Conservation (phyloP, 2,329 filamentous ascomycete genomes). For the Thelonectria blattea region DNA sequence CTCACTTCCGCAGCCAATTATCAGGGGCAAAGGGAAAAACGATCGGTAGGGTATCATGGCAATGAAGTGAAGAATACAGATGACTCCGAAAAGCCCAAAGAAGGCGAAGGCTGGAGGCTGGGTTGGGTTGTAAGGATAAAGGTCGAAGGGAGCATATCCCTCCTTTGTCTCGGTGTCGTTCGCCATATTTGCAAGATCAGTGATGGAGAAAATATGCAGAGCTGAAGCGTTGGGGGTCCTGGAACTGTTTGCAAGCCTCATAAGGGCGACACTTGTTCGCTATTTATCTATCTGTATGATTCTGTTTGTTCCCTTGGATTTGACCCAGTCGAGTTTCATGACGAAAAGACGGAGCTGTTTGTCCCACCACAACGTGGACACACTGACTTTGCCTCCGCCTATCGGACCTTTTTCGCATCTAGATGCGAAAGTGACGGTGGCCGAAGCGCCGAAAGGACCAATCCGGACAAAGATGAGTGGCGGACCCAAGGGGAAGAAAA, state of each 20-base stretch:
- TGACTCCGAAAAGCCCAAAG: constrained; percentile 41
- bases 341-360: not conserved
- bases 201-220: not conserved
- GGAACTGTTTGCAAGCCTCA: not conserved
- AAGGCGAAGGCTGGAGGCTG: constrained; percentile 25
- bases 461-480: not conserved
- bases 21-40: constrained; percentile 57
- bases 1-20: constrained; percentile 57
- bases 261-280: not conserved
- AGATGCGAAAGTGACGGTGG: not conserved
- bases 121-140: constrained; percentile 56
- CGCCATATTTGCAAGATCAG: not conserved
- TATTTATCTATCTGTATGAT: not conserved
- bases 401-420: not conserved
- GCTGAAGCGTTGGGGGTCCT: too few relatives aligned
- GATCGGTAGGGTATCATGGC: constrained; percentile 49
- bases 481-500: not conserved
- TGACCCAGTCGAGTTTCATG: not conserved
- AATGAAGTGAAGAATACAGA: constrained; percentile 47
- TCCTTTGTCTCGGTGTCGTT: constrained; percentile 13
- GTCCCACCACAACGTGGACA: not conserved
- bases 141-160: constrained; percentile 34
- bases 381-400: not conserved
- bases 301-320: not conserved
- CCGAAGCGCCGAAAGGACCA: not conserved